Base-by-base conservation (phyloP, 331 rosid genomes). In the Quercus tomentella region DNA sequence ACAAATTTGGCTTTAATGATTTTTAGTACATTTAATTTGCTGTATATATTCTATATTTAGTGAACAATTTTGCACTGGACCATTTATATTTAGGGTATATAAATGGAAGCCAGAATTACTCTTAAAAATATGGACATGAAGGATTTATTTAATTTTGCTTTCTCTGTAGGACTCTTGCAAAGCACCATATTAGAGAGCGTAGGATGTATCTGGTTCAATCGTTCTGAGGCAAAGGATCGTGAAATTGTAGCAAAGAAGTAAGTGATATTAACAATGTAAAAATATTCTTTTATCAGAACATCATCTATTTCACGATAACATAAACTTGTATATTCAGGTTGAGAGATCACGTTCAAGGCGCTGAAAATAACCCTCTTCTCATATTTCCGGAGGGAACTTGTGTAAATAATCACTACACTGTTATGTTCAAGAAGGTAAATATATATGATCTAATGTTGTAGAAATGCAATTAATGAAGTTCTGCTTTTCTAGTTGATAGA, bases 381-480 rank as follows among this genome's bases (percentile, higher is more conserved):
- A 93, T 93, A 90, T 96, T 96, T 85, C 99, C 99, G 1, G 97
- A 96, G 83, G 98, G 99, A 84, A 96, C 99, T 52, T 95, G 99
- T 85, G 99, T 95, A 76, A 95, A 95, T 89, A 95, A 93, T 83
- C 94, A 95, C 78, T 95, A 95, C 77, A 88, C 99, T 7, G 99
- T 96, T 72, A 93, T 96, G 99, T 96, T 96, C 87, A 96, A 96
- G 89, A 96, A 91, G 94, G 99, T 91, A 79, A 60, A 43, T 35
- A 76, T 68, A 31, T 81, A 72, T 79, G 60, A 57, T 66, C 77
- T 69, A 71, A 52, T 52, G n/a, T 25, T 56, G 43, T 76, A 0
- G 45, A 63, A 28, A 28, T 63, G 70, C 41, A 63, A 15, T 12
- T 11, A 14, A 14, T 12, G 70, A 28, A 63, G 70, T 63, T 67